phyloP scores from a whole-genome alignment of 345 rosid genomes.

The Salix viminalis region DNA sequence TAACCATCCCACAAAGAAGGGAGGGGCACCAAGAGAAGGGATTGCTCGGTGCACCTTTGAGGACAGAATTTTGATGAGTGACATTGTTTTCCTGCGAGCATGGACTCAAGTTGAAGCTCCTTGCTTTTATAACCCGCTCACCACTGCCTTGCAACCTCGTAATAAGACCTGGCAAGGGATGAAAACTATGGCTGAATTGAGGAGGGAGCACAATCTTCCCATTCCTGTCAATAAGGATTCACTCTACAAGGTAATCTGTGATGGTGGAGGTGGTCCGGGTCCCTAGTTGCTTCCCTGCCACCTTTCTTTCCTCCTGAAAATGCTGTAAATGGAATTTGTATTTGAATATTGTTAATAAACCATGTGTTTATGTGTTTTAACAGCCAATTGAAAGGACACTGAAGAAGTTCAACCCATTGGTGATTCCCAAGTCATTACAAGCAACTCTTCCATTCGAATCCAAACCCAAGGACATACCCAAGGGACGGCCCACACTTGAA shows the following conservation, averaged over 20 bases:
- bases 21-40: constrained; percentile 66
- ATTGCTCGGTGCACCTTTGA: constrained; percentile 95
- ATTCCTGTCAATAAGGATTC: constrained; percentile 84
- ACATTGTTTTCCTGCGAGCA: constrained; percentile 75
- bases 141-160: constrained; percentile 86
- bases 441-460: constrained; percentile 67
- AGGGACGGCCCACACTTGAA: constrained; percentile 46
- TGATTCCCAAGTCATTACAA: constrained; percentile 67
- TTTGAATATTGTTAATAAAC: not conserved
- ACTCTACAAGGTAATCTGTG: constrained; percentile 62
- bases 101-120: constrained; percentile 84
- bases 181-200: constrained; percentile 80
- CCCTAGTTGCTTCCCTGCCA: not conserved
- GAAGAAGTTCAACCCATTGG: constrained; percentile 71
- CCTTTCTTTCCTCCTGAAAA: not conserved
- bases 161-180: constrained; percentile 76
- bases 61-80: constrained; percentile 87
- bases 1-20: constrained; percentile 55
- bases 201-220: constrained; percentile 62
- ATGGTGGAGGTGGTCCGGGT: not conserved
- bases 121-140: constrained; percentile 66
- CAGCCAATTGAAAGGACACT: constrained; percentile 75
- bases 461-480: constrained; percentile 70
- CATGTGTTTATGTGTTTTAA: not conserved
- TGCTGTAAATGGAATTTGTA: not conserved